Evolutionary conservation across 352 stramenopile genomes (phyloP).

Genomic region (Pythium insidiosum): DNA sequence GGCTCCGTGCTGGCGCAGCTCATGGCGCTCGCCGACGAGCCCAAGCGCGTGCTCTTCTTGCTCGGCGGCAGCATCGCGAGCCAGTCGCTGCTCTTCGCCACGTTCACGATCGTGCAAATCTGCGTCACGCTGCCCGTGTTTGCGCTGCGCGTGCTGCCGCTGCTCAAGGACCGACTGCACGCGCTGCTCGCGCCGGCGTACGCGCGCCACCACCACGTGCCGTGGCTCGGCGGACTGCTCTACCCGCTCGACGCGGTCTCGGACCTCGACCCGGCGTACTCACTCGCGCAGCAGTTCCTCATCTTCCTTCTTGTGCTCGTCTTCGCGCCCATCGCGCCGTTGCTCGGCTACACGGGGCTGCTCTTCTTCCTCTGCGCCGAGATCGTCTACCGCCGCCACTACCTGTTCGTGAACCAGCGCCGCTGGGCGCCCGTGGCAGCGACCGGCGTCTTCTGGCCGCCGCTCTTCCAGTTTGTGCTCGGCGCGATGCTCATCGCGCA

Average conservation of each 20-base stretch:
- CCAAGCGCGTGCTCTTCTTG: constrained; percentile 51
- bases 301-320: constrained; percentile 69
- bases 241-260: constrained; percentile 38
- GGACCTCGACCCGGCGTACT: constrained; percentile 47
- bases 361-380: constrained; percentile 69
- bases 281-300: constrained; percentile 59
- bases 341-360: constrained; percentile 46
- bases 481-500: constrained; percentile 53
- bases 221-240: constrained; percentile 57
- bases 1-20: constrained; percentile 57
- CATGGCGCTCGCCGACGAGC: constrained; percentile 51
- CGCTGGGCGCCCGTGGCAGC: constrained; percentile 48
- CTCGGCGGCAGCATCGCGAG: constrained; percentile 60
- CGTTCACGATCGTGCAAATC: constrained; percentile 68
- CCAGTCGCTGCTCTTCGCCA: constrained; percentile 79
- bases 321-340: constrained; percentile 64
- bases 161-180: constrained; percentile 37
- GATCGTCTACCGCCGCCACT: constrained; percentile 58
- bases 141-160: constrained; percentile 43
- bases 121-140: constrained; percentile 53
- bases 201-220: constrained; percentile 29
- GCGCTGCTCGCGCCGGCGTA: constrained; percentile 39
- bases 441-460: constrained; percentile 58
- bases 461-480: constrained; percentile 60
- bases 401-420: constrained; percentile 58